Base-by-base conservation (phyloP, 139 green algal species). In the Astrephomene gubernaculifera region DNA sequence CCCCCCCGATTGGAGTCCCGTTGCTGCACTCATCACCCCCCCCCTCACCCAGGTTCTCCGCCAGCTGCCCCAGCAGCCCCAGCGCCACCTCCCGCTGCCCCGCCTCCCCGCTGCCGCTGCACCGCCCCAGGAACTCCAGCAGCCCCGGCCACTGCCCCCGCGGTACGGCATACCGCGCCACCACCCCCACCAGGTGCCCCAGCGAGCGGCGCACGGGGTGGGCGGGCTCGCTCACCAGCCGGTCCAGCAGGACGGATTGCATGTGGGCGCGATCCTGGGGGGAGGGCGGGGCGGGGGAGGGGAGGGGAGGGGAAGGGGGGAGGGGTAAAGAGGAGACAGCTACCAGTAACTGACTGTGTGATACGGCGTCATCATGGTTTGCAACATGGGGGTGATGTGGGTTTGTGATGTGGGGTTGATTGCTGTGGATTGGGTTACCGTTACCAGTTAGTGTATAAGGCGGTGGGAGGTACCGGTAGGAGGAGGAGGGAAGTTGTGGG, bases 61-160 rank as follows among this genome's bases (percentile, higher is more conserved):
- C 78, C 39, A 97, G 88, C 1, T 89, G 89, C 44, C 61, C 89
- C 71, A 97, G 94, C 68, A 96, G 80, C 41, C 89, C 41, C 12
- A 97, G 82, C 8, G 90, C 92, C 12, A 95, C 71, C 87, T 96
- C 91, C 10, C 90, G 71, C 80, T 95, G 91, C 53, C 88, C 87
- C 61, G 87, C 79, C 19, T 87, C 88, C 38, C 63, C 70, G 44
- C 78, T 89, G 41, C 21, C 45, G 65, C 82, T 83, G 79, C 86
- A 92, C 82, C 90, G 90, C 19, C 92, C 72, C 53, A 96, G 83
- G 73, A 90, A 94, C 45, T 88, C 83, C 72, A 95, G 74, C 79
- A 96, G 86, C 36, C 86, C 84, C 6, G 89, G 90, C 93, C 93
- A 96, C 71, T 93, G 64, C 21, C 49, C 70, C 2, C 74, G 38